phyloP scores from a whole-genome alignment of 1,139 yeast species.

The Eremothecium gossypii region DNA sequence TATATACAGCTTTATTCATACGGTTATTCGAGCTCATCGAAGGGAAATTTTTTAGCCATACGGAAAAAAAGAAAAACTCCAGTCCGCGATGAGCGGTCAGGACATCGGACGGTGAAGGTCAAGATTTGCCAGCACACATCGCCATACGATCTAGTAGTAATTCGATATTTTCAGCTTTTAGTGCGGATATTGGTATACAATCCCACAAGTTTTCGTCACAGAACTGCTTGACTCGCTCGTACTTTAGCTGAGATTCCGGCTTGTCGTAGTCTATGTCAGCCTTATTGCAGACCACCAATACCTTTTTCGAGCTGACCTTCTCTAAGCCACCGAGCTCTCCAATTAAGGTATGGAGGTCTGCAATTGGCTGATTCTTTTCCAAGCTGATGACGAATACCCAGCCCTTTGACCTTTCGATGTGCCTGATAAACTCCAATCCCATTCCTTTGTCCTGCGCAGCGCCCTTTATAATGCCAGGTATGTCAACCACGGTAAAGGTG shows the following conservation, averaged over 20 bases:
- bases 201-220: conserved; percentile 48
- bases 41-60: too few species aligned
- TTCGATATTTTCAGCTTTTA: conserved; percentile 61
- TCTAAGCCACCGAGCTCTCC: conserved; percentile 67
- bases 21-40: too few species aligned
- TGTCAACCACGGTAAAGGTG: conserved; percentile 91
- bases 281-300: conserved; percentile 79
- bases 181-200: conserved; percentile 78
- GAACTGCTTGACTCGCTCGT: conserved; percentile 34
- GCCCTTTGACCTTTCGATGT: conserved; percentile 85
- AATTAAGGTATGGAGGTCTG: conserved; percentile 52
- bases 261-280: conserved; percentile 57
- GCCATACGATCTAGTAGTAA: conserved; percentile 58
- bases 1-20: too few species aligned
- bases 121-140: conserved; percentile 13
- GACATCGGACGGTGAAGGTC: neutral
- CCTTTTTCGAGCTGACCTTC: conserved; percentile 38
- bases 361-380: conserved; percentile 51
- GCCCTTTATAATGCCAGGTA: conserved; percentile 89
- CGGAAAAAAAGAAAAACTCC: too few species aligned
- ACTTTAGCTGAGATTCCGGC: conserved; percentile 37
- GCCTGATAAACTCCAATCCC: conserved; percentile 88
- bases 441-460: conserved; percentile 81
- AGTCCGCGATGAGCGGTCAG: neutral
- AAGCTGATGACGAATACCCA: conserved; percentile 78